A percentile compares a stretch with the other conserved stretches of the same genome.
phyloP scores from a whole-genome alignment of 1,139 yeast species.

The Suhomyces bolitotheri region DNA sequence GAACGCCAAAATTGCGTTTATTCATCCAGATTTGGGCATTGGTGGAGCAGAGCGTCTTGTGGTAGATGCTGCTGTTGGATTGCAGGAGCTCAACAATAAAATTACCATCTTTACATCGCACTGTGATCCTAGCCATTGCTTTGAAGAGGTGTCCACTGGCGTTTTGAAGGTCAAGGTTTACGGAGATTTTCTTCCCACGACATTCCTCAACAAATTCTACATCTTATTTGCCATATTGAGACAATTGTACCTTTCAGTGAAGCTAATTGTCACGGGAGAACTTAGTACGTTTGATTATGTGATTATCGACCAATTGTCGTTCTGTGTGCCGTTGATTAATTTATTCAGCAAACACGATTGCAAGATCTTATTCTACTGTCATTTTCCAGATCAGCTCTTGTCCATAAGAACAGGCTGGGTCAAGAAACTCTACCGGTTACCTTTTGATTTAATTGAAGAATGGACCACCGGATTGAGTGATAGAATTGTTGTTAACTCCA shows the following conservation, averaged over 20 bases:
- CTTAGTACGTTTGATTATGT: slow-evolving; percentile 62
- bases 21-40: slow-evolving; percentile 96
- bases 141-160: slow-evolving; percentile 75
- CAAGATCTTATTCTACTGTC: slow-evolving; percentile 81
- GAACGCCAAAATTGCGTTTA: slow-evolving; percentile 60
- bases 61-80: slow-evolving; percentile 91
- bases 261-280: slow-evolving; percentile 51
- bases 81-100: slow-evolving; percentile 61
- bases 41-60: slow-evolving; percentile 96
- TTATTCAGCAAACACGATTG: slow-evolving; percentile 43
- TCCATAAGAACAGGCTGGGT: slow-evolving; percentile 58
- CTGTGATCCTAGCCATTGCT: slow-evolving; percentile 82
- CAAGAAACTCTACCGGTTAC: slow-evolving; percentile 68
- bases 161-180: slow-evolving; percentile 62
- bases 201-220: slow-evolving; percentile 62
- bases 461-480: slow-evolving; percentile 79
- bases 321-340: slow-evolving; percentile 76
- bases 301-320: slow-evolving; percentile 85
- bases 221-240: slow-evolving; percentile 83
- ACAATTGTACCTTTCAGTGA: slow-evolving; percentile 66
- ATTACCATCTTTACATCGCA: slow-evolving; percentile 83
- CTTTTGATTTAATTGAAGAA: slow-evolving; percentile 82
- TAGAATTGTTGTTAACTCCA: slow-evolving; percentile 79
- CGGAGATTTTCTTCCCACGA: slow-evolving; percentile 84
- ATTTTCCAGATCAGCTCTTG: slow-evolving; percentile 88